phyloP scores from a whole-genome alignment of 2,329 filamentous ascomycete genomes.

The Bipolaris cookei region DNA sequence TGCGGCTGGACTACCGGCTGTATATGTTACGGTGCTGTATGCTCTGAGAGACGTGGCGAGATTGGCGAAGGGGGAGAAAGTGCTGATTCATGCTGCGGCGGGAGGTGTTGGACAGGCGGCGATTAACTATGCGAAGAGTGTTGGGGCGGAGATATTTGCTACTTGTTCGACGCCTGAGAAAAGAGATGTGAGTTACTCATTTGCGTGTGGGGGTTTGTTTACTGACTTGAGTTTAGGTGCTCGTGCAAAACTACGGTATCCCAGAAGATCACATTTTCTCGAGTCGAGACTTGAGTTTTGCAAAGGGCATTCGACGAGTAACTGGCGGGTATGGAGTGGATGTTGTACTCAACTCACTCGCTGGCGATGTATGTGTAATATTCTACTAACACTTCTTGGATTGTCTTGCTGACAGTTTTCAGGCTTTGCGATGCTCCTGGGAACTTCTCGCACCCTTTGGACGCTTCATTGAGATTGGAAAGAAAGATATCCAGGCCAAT shows the following conservation, averaged over 20 bases:
- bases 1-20: slow-evolving; percentile 10
- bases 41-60: slow-evolving; percentile 6
- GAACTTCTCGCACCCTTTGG: slow-evolving; percentile 48
- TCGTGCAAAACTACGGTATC: slow-evolving; percentile 19
- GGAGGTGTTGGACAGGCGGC: slow-evolving; percentile 30
- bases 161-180: slow-evolving; percentile 33
- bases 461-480: slow-evolving; percentile 21
- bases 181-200: slow-evolving; percentile 35
- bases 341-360: slow-evolving; percentile 7
- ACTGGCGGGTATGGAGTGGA: background rate
- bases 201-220: background rate
- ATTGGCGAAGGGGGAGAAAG: slow-evolving; percentile 22
- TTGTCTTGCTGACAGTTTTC: background rate
- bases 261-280: slow-evolving; percentile 36
- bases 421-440: slow-evolving; percentile 49
- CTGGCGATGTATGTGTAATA: slow-evolving; percentile 1
- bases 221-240: background rate
- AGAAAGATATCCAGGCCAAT: slow-evolving; percentile 20
- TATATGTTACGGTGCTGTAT: slow-evolving; percentile 17
- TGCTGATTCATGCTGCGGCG: slow-evolving; percentile 36
- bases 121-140: slow-evolving; percentile 19
- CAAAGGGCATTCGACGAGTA: background rate
- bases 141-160: slow-evolving; percentile 32
- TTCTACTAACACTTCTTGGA: background rate
- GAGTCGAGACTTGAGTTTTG: background rate